Evolutionary conservation across 306 rosid genomes (phyloP).

Genomic region (Rosa multiflora): DNA sequence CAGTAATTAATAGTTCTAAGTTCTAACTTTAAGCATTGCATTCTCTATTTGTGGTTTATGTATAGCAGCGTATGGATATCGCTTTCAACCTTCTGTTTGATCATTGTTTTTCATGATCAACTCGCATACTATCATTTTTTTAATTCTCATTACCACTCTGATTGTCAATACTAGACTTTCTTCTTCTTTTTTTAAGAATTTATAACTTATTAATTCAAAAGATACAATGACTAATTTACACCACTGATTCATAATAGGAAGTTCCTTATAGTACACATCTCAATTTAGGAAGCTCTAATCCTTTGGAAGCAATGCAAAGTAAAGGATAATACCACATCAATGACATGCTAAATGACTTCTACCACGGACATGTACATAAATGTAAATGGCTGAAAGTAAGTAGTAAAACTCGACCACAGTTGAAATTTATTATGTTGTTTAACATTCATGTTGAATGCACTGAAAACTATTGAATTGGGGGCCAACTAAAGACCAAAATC

Average conservation of each 20-base stretch:
- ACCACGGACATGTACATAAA: background rate
- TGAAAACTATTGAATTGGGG: background rate
- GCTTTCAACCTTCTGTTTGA: slow-evolving; percentile 6
- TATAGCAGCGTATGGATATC: background rate
- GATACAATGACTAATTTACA: background rate
- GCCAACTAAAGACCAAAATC: background rate
- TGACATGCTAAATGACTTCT: background rate
- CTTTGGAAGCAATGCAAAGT: background rate
- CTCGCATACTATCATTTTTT: slow-evolving; percentile 9
- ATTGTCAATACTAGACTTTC: background rate
- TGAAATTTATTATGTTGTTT: background rate
- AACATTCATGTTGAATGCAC: background rate
- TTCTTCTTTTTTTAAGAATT: background rate
- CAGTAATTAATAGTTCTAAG: no score
- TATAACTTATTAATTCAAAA: no score
- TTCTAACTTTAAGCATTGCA: no score
- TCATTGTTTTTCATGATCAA: background rate
- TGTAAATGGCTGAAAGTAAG: background rate
- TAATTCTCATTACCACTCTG: background rate
- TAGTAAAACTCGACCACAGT: background rate
- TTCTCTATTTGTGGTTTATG: no score
- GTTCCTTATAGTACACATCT: background rate
- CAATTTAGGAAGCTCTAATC: background rate
- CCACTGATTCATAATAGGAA: background rate
- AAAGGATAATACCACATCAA: background rate